Evolutionary conservation across 495 filamentous ascomycete species (phyloP).

Genomic region (Hypoxylon fuscum): DNA sequence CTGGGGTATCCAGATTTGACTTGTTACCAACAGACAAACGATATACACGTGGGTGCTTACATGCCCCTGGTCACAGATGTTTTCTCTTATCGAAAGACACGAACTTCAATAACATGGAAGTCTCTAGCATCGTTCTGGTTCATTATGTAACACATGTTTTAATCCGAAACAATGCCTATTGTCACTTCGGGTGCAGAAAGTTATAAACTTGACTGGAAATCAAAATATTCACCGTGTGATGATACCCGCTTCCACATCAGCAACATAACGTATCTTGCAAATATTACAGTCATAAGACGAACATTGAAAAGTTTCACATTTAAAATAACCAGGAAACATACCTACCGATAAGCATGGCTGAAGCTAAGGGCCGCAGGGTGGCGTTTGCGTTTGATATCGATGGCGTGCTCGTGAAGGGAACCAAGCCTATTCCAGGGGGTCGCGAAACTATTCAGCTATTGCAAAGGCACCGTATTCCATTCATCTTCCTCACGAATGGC

Average conservation of each 20-base stretch:
- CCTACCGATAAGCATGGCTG: too few relatives aligned
- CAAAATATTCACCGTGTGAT: too few relatives aligned
- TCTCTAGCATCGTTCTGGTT: background rate
- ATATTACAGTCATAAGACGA: background rate
- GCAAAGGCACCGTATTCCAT: slow-evolving; percentile 71
- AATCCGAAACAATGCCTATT: too few relatives aligned
- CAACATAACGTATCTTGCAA: background rate
- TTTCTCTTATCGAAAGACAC: slow-evolving; percentile 11
- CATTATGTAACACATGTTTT: too few relatives aligned
- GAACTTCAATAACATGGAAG: too few relatives aligned
- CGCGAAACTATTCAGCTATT: slow-evolving; percentile 70
- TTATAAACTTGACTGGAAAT: too few relatives aligned
- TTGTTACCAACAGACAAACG: slow-evolving; percentile 1
- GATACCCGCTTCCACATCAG: background rate
- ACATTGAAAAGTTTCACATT: background rate
- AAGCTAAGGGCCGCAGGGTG: slow-evolving; percentile 44
- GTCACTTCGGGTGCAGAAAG: too few relatives aligned
- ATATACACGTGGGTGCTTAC: background rate
- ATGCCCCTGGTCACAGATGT: background rate
- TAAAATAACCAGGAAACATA: background rate
- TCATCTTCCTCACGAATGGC: slow-evolving; percentile 88
- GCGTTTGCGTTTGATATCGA: slow-evolving; percentile 92
- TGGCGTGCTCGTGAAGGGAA: slow-evolving; percentile 81
- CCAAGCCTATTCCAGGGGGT: slow-evolving; percentile 72
- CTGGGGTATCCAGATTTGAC: background rate